These are phyloP conservation scores for Penicillium atrosanguineum DNA, from an alignment of 495 filamentous ascomycete genomes.

Conservation along the genomic window DNA sequence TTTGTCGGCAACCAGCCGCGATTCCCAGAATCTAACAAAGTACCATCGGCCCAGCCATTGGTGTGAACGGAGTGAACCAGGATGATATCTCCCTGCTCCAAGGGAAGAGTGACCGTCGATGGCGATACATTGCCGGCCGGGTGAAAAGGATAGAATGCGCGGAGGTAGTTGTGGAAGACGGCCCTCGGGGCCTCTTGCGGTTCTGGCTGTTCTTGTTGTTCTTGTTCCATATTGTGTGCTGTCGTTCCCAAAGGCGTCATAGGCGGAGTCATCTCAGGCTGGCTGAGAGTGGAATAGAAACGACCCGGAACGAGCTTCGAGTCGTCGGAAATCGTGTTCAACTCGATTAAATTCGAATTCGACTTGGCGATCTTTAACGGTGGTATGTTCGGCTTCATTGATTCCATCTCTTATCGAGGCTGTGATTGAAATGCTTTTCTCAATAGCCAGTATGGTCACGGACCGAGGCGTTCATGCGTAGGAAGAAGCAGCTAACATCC, in stretches of 20 bases:
- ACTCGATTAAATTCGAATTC: constrained; percentile 44
- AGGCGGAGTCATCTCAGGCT: constrained; percentile 66
- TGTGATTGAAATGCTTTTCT: constrained; percentile 5
- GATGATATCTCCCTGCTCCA: constrained; percentile 89
- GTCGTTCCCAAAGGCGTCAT: constrained; percentile 62
- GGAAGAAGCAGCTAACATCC: constrained; percentile 33
- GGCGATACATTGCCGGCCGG: constrained; percentile 68
- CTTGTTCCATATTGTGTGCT: constrained; percentile 45
- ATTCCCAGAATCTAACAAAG: constrained; percentile 80
- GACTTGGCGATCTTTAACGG: constrained; percentile 71
- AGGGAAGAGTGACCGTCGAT: constrained; percentile 79
- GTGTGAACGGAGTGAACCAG: constrained; percentile 96
- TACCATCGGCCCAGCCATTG: constrained; percentile 99
- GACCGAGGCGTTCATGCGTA: constrained; percentile 34
- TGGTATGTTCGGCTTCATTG: constrained; percentile 58
- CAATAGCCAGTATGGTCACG: constrained; percentile 29
- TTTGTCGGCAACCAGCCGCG: constrained; percentile 98
- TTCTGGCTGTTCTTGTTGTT: background rate
- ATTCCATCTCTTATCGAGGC: constrained; percentile 31
- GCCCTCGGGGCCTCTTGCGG: constrained; percentile 46
- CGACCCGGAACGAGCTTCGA: constrained; percentile 17
- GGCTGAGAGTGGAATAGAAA: constrained; percentile 29
- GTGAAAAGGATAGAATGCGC: constrained; percentile 94
- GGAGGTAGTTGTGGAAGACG: constrained; percentile 90
- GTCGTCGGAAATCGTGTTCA: constrained; percentile 35